Conservation (phyloP, 257 asterid species). For the Petunia secreta region DNA sequence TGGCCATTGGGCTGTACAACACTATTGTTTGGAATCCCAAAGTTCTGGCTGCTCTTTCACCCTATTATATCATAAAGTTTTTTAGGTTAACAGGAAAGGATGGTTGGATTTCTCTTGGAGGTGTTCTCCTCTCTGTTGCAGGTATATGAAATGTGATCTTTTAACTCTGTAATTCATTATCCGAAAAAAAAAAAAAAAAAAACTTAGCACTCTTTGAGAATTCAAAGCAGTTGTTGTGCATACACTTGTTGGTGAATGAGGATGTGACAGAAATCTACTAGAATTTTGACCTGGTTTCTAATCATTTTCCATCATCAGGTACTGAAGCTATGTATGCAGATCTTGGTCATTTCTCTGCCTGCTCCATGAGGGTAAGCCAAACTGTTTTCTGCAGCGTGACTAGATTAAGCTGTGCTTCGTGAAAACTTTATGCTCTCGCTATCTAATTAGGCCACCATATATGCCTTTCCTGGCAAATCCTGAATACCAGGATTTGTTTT, state of each 20-base stretch:
- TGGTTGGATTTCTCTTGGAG: conserved; percentile 50
- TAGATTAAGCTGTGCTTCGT: neutral
- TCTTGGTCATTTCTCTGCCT: conserved; percentile 30
- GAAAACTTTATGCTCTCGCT: conserved; percentile 1
- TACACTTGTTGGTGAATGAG: neutral
- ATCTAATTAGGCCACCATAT: conserved; percentile 6
- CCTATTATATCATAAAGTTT: conserved; percentile 40
- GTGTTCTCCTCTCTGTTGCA: conserved; percentile 49
- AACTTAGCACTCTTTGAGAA: conserved; percentile 7
- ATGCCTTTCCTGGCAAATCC: conserved; percentile 8
- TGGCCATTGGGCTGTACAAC: conserved; percentile 45
- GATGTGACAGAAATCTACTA: neutral
- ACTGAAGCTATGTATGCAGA: conserved; percentile 28
- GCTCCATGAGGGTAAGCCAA: conserved; percentile 26
- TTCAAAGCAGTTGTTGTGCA: neutral
- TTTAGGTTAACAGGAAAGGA: conserved; percentile 38
- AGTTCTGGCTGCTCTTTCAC: conserved; percentile 43
- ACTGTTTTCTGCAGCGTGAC: neutral
- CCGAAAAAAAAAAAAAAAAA: neutral
- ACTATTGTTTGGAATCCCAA: conserved; percentile 39
- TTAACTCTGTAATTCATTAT: neutral
- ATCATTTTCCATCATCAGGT: neutral
- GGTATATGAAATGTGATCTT: conserved; percentile 31
- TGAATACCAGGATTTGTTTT: neutral
- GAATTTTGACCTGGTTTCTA: neutral